A percentile compares a stretch with the other conserved stretches of the same genome.
These are phyloP conservation scores for Teratosphaeria epicoccoides DNA, from an alignment of 2,329 filamentous ascomycete genomes.

Conservation along the genomic window DNA sequence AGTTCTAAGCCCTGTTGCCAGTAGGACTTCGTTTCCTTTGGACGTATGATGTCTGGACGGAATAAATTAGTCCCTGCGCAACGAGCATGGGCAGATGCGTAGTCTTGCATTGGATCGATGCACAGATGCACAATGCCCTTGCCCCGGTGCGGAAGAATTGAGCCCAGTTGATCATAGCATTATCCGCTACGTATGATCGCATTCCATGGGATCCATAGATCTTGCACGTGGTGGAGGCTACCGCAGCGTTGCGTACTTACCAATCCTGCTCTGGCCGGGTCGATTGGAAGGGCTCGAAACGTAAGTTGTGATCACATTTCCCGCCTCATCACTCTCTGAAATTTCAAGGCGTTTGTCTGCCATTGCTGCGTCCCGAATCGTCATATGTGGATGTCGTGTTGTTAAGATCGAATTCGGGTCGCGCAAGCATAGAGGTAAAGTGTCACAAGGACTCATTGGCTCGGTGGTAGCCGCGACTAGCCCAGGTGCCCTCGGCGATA, in stretches of 20 bases:
- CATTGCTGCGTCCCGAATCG: background rate
- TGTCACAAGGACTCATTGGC: too few relatives aligned
- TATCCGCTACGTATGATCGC: background rate
- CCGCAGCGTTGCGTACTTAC: conserved; percentile 19
- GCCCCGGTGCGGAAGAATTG: too few relatives aligned
- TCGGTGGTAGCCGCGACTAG: too few relatives aligned
- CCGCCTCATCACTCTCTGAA: conserved; percentile 40
- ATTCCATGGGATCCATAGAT: background rate
- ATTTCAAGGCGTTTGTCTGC: conserved; percentile 11
- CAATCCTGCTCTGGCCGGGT: conserved; percentile 29
- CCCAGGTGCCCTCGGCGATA: too few relatives aligned
- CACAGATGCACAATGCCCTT: background rate
- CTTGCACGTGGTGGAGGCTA: background rate
- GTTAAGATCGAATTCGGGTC: too few relatives aligned
- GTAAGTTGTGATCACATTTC: conserved; percentile 40
- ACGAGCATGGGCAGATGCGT: background rate
- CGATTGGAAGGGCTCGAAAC: conserved; percentile 30
- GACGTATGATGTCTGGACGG: conserved; percentile 4
- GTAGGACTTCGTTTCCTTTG: conserved; percentile 14
- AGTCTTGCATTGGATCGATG: background rate
- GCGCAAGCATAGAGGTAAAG: too few relatives aligned
- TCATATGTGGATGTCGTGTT: too few relatives aligned
- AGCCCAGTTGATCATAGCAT: too few relatives aligned
- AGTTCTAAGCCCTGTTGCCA: conserved; percentile 49
- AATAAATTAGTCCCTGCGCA: background rate